Percentiles rank a stretch among this genome's conserved stretches.
Conservation (phyloP, 2,329 filamentous ascomycete species). For the Dichotomopilus funicola region DNA sequence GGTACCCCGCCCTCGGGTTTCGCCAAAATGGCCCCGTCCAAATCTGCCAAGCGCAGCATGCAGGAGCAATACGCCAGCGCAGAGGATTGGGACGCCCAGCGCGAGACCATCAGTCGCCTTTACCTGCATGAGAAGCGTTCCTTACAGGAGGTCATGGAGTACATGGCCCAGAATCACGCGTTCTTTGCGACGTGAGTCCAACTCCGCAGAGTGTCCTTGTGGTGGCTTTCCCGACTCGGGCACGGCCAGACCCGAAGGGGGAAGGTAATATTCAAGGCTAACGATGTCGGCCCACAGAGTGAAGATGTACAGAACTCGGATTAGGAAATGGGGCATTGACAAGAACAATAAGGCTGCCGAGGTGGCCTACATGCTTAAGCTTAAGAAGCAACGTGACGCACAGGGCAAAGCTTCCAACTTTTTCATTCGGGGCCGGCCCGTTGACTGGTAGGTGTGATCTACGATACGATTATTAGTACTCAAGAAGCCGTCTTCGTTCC, state of each 20-base stretch:
- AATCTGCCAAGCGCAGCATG: slow-evolving; percentile 1
- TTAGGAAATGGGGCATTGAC: slow-evolving; percentile 29
- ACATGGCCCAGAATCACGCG: slow-evolving; percentile 23
- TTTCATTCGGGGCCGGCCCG: slow-evolving; percentile 22
- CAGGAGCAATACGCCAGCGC: slow-evolving; percentile 16
- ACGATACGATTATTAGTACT: too few relatives aligned
- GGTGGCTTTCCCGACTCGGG: too few relatives aligned
- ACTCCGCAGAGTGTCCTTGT: too few relatives aligned
- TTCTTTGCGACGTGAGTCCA: slow-evolving; percentile 25
- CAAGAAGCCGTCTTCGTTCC: too few relatives aligned
- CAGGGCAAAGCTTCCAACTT: slow-evolving; percentile 24
- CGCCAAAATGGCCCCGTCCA: slow-evolving; percentile 5
- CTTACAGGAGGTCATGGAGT: slow-evolving; percentile 25
- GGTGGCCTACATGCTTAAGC: slow-evolving; percentile 24
- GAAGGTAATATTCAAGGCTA: background rate
- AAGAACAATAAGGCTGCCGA: slow-evolving; percentile 30
- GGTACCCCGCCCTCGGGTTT: background rate
- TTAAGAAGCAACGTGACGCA: slow-evolving; percentile 23
- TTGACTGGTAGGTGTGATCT: slow-evolving; percentile 20
- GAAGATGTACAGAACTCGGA: slow-evolving; percentile 31
- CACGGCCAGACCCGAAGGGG: background rate
- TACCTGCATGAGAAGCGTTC: slow-evolving; percentile 24
- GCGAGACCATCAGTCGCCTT: slow-evolving; percentile 24
- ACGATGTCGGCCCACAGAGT: slow-evolving; percentile 14
- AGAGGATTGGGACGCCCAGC: slow-evolving; percentile 26